These are phyloP conservation scores for Phenoliferia sp. DNA, from an alignment of 1,284 basidiomycete species.

Conservation along the genomic window DNA sequence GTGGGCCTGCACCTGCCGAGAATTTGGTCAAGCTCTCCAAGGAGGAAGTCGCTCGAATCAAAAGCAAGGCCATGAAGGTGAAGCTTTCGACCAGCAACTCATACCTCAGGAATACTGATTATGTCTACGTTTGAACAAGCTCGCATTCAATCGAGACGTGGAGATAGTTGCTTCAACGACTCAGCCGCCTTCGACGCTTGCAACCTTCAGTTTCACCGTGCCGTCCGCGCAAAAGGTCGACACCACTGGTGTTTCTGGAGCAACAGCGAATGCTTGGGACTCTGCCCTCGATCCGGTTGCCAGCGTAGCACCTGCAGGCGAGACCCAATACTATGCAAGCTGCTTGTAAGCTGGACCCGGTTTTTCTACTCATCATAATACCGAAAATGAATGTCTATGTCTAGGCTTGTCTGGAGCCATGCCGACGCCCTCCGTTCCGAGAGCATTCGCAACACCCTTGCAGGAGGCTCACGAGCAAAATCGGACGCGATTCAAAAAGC, in stretches of 20 bases:
- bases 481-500: conserved; percentile 23
- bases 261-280: conserved; percentile 45
- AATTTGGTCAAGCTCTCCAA: conserved; percentile 59
- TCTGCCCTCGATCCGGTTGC: conserved; percentile 68
- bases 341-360: no score
- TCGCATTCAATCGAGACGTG: conserved; percentile 84
- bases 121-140: no score
- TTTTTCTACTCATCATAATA: no score
- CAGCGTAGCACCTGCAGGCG: conserved; percentile 14
- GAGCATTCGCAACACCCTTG: conserved; percentile 22
- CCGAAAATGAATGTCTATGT: no score
- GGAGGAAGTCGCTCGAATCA: conserved; percentile 78
- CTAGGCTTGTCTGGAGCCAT: conserved; percentile 92
- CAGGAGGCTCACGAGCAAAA: conserved; percentile 11
- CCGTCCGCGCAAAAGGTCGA: conserved; percentile 25
- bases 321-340: conserved; percentile 73
- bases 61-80: conserved; percentile 84
- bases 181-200: conserved; percentile 83
- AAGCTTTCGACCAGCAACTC: conserved; percentile 33
- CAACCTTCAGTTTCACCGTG: conserved; percentile 75
- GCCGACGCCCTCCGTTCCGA: conserved; percentile 74
- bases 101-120: no score
- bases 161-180: conserved; percentile 89
- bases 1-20: not conserved
- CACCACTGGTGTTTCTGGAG: conserved; percentile 30